Evolutionary conservation across 371 early-diverging fungal genomes (phyloP).

Genomic region (Furculomyces boomerangus): DNA sequence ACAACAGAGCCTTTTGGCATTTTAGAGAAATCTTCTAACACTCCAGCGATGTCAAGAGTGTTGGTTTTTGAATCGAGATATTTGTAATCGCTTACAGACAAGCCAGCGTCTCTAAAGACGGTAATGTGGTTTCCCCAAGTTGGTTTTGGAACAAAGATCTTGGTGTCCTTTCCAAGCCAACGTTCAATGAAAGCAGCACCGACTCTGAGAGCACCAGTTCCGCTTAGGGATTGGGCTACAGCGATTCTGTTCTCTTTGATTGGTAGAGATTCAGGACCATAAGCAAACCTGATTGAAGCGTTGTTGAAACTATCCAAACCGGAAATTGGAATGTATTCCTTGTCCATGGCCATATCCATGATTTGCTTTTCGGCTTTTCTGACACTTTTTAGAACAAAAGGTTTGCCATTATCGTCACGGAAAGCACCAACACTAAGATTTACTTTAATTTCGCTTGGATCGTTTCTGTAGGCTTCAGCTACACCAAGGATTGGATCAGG

Average conservation of each 20-base stretch:
- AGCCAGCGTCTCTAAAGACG: slow-evolving; percentile 80
- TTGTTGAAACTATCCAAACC: slow-evolving; percentile 72
- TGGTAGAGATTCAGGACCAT: slow-evolving; percentile 54
- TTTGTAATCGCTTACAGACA: slow-evolving; percentile 70
- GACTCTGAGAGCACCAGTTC: slow-evolving; percentile 92
- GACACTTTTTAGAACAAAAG: slow-evolving; percentile 75
- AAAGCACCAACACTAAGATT: slow-evolving; percentile 97
- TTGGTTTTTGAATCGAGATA: slow-evolving; percentile 90
- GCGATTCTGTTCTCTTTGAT: slow-evolving; percentile 62
- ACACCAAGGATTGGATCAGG: slow-evolving; percentile 94
- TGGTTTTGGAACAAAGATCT: slow-evolving; percentile 83
- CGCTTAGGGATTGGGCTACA: slow-evolving; percentile 86
- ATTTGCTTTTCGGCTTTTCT: slow-evolving; percentile 74
- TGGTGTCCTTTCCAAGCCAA: slow-evolving; percentile 71
- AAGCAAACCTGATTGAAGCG: slow-evolving; percentile 72
- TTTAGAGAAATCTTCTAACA: slow-evolving; percentile 73
- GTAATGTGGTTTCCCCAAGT: slow-evolving; percentile 97
- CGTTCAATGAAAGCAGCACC: slow-evolving; percentile 78
- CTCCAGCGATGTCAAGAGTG: slow-evolving; percentile 81
- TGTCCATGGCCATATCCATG: slow-evolving; percentile 48
- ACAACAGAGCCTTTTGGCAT: slow-evolving; percentile 78
- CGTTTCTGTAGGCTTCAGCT: slow-evolving; percentile 90
- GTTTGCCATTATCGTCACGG: slow-evolving; percentile 86
- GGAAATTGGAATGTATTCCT: slow-evolving; percentile 93
- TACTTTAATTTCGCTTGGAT: slow-evolving; percentile 79